Conservation (phyloP, 768 basidiomycete species). For the Mycena epipterygia region DNA sequence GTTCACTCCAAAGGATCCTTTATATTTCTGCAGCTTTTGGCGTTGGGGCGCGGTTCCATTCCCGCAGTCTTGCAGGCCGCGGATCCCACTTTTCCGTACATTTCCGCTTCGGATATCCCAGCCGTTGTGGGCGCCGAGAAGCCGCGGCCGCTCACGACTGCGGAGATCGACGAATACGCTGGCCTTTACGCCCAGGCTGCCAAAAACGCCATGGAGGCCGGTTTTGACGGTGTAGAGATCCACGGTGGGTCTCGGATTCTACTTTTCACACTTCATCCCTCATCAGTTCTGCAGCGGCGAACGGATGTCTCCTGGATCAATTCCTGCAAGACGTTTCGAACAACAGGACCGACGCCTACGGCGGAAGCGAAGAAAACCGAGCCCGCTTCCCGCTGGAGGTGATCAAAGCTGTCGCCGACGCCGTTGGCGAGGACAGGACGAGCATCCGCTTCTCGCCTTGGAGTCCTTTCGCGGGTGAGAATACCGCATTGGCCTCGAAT, state of each 20-base stretch:
- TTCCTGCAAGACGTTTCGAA: background rate
- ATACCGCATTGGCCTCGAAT: no score
- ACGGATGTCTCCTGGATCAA: background rate
- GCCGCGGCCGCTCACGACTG: background rate
- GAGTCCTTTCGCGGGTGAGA: no score
- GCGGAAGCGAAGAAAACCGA: background rate
- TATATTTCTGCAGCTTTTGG: conserved; percentile 67
- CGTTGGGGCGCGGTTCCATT: conserved; percentile 56
- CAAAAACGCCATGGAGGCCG: background rate
- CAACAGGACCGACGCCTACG: background rate
- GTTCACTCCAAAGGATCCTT: conserved; percentile 58
- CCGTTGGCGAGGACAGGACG: background rate
- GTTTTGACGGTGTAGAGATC: background rate
- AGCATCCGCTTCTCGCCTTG: background rate
- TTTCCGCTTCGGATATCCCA: conserved; percentile 24
- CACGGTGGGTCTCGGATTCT: background rate
- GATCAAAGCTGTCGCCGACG: background rate
- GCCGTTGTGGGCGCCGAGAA: background rate
- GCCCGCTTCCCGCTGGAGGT: background rate
- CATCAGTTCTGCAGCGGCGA: background rate
- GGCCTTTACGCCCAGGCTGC: background rate
- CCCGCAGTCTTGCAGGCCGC: conserved; percentile 32
- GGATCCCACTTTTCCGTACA: conserved; percentile 37
- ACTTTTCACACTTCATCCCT: background rate
- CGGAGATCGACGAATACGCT: background rate